Conservation (phyloP, 768 basidiomycete genomes). For the Mycena rosella region DNA sequence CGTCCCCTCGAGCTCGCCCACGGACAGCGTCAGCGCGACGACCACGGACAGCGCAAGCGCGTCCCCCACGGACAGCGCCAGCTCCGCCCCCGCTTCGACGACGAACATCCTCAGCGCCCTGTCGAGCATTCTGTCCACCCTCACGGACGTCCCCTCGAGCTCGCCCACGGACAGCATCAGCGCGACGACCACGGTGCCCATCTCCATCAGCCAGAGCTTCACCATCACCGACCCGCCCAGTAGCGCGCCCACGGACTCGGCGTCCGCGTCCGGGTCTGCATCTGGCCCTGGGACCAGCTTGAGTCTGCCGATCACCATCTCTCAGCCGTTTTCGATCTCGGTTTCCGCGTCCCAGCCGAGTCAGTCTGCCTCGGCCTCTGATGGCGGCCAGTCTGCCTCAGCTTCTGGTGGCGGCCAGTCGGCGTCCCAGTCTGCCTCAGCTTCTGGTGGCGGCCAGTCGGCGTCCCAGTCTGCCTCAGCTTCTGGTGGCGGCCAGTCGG, state of each 20-base stretch:
- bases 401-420: not conserved
- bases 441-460: not conserved
- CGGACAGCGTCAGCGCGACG: not conserved
- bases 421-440: no score
- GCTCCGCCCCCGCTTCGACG: not conserved
- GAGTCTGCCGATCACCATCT: not conserved
- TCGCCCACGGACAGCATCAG: not conserved
- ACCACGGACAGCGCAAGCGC: not conserved
- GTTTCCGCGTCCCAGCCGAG: not conserved
- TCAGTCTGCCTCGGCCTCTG: not conserved
- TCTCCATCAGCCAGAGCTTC: constrained; percentile 3
- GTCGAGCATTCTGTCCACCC: not conserved
- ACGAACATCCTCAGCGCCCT: not conserved
- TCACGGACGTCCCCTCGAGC: no score
- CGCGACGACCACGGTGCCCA: not conserved
- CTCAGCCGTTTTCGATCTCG: not conserved
- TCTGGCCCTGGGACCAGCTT: not conserved
- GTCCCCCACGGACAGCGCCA: not conserved
- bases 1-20: no score
- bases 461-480: not conserved
- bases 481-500: not conserved
- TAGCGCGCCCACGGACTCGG: constrained; percentile 26
- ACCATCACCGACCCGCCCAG: constrained; percentile 4
- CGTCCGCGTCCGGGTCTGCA: not conserved
- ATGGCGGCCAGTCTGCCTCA: not conserved